A percentile compares a stretch with the other conserved stretches of the same genome.
Conservation (phyloP, 2,329 filamentous ascomycete genomes). For the Sarocladiaceae sp. region DNA sequence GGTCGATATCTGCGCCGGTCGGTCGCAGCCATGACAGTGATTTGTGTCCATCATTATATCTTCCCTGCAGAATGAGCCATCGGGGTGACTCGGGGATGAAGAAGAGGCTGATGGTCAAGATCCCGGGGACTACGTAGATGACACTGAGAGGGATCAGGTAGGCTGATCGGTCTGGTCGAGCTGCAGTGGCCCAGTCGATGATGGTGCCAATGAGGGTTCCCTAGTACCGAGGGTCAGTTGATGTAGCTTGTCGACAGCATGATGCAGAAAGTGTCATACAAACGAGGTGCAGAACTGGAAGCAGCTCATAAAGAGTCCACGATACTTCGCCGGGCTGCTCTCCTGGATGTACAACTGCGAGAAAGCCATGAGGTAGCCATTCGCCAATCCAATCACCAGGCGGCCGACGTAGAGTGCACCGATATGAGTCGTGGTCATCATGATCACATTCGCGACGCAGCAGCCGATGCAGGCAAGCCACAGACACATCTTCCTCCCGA, state of each 20-base stretch:
- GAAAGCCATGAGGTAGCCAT: slow-evolving; percentile 8
- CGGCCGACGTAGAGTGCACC: slow-evolving; percentile 2
- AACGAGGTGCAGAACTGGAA: slow-evolving; percentile 7
- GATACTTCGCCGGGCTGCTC: slow-evolving; percentile 4
- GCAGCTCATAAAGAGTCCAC: slow-evolving; percentile 6
- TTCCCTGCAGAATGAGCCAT: slow-evolving; percentile 42
- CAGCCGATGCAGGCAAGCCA: slow-evolving; percentile 4
- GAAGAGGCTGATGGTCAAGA: slow-evolving; percentile 24
- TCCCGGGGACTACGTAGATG: neutral
- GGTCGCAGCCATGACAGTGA: neutral
- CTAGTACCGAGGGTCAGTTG: neutral
- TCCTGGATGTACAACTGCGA: slow-evolving; percentile 7
- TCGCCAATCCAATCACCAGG: slow-evolving; percentile 3
- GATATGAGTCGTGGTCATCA: slow-evolving; percentile 8
- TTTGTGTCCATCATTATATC: slow-evolving; percentile 6
- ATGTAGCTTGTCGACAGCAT: no score
- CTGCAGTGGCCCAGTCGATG: slow-evolving; percentile 7
- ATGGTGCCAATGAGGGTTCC: slow-evolving; percentile 6
- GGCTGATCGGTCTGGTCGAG: slow-evolving; percentile 1
- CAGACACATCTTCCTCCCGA: slow-evolving; percentile 9
- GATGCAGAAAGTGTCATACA: neutral
- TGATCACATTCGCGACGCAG: slow-evolving; percentile 6
- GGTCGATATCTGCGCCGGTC: neutral
- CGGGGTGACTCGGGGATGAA: slow-evolving; percentile 57
- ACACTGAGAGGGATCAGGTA: slow-evolving; percentile 6